Conservation (phyloP, 352 stramenopile genomes). For the Phytophthora rubi region DNA sequence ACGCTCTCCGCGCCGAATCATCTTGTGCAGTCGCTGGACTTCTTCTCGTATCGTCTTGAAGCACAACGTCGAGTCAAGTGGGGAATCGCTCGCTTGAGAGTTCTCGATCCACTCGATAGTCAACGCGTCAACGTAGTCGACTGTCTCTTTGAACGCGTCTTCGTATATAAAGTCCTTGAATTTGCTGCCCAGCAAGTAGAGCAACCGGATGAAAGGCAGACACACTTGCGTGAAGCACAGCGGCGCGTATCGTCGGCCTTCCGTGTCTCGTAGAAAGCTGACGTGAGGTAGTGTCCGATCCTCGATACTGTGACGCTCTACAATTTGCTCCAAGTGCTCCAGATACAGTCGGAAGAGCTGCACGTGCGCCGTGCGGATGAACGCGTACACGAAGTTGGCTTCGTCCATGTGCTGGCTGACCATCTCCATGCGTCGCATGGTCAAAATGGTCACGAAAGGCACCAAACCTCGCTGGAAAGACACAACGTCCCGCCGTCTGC, state of each 20-base stretch:
- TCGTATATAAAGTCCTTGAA: slow-evolving; percentile 60
- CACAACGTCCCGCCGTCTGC: slow-evolving; percentile 32
- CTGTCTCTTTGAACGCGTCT: slow-evolving; percentile 34
- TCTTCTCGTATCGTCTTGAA: slow-evolving; percentile 40
- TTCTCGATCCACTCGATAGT: slow-evolving; percentile 34
- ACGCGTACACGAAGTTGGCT: slow-evolving; percentile 50
- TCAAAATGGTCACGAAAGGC: slow-evolving; percentile 40
- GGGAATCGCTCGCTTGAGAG: not conserved
- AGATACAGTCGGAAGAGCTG: slow-evolving; percentile 41
- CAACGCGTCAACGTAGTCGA: slow-evolving; percentile 32
- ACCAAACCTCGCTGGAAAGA: slow-evolving; percentile 49
- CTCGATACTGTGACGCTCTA: slow-evolving; percentile 40
- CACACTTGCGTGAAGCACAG: slow-evolving; percentile 50
- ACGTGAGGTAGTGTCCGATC: slow-evolving; percentile 27
- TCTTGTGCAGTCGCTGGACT: slow-evolving; percentile 37
- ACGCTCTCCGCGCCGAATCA: slow-evolving; percentile 33
- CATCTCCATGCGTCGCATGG: slow-evolving; percentile 44
- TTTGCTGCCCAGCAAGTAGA: slow-evolving; percentile 50
- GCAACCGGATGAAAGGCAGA: slow-evolving; percentile 44
- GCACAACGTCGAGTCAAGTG: slow-evolving; percentile 38
- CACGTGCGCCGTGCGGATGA: slow-evolving; percentile 28
- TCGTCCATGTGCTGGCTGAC: slow-evolving; percentile 44
- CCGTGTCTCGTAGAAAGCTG: slow-evolving; percentile 31
- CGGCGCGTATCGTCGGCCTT: slow-evolving; percentile 39
- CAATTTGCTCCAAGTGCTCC: slow-evolving; percentile 38